Evolutionary conservation across 2,329 filamentous ascomycete genomes (phyloP).

Genomic region (Fusarium sp.): DNA sequence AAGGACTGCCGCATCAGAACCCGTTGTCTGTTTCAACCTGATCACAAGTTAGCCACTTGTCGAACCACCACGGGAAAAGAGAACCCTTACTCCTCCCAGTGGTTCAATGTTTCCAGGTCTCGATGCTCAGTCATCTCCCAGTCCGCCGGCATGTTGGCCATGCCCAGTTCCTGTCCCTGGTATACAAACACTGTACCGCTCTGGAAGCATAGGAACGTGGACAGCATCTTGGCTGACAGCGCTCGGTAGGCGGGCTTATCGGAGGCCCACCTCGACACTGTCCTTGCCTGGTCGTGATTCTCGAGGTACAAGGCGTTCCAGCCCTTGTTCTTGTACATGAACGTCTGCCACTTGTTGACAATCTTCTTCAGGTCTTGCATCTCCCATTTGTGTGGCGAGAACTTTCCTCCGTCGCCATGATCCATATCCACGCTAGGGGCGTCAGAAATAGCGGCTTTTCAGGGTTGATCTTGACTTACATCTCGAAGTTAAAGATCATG

Average conservation of each 20-base stretch:
- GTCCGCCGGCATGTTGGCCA: constrained; percentile 60
- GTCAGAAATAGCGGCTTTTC: too few species aligned
- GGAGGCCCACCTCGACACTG: constrained; percentile 59
- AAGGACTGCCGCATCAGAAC: not conserved
- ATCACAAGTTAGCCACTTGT: not conserved
- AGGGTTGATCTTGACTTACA: constrained; percentile 34
- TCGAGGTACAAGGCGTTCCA: constrained; percentile 71
- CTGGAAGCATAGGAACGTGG: constrained; percentile 50
- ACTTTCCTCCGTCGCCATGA: constrained; percentile 53
- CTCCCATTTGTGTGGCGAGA: constrained; percentile 20
- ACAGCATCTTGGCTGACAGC: constrained; percentile 63
- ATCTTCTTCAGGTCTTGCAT: constrained; percentile 29
- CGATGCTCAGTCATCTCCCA: constrained; percentile 61
- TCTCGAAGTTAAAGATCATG: constrained; percentile 72
- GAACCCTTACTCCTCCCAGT: constrained; percentile 22
- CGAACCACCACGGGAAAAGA: not conserved
- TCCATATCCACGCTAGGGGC: constrained; percentile 59
- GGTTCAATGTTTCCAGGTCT: constrained; percentile 29
- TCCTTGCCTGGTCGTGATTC: constrained; percentile 70
- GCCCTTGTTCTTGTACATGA: constrained; percentile 55
- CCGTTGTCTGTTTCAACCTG: constrained; percentile 3
- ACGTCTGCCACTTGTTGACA: constrained; percentile 55
- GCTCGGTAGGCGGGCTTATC: constrained; percentile 22
- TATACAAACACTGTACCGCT: constrained; percentile 67
- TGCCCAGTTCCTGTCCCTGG: constrained; percentile 70